Base-by-base conservation (phyloP, 2,329 filamentous ascomycete genomes). In the Xylariales sp. region DNA sequence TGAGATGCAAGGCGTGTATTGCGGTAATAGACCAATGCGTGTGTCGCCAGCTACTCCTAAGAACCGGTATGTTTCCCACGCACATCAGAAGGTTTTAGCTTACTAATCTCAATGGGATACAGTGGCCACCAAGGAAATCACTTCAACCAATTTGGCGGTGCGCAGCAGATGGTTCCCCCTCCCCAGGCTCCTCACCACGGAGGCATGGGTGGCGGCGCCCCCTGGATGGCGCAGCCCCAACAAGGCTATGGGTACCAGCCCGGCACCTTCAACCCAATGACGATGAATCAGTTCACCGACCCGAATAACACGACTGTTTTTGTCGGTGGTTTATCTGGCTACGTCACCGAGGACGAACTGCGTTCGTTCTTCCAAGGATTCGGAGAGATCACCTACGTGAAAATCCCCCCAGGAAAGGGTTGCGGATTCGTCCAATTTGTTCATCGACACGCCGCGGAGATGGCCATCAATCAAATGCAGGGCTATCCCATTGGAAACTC, bases 401-500 rank as follows among this genome's bases (percentile, higher is more conserved):
- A 99, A 90, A 99, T 99, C 67, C 96, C 96, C 62, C 95, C 96
- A 72, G 96, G 96, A 84, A 99, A 99, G 89, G 96, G 96, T 75
- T 99, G 96, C 78, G 96, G 96, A 66, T 99, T 99, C 79, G 96
- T 99, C 67, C 96, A 99, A 83, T 99, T 99, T 76, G 96, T 99
- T 65, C 96, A 99, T 84, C 94, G 96, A 73, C 96, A 99, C 78
- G 96, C 96, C 61, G 96, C 96, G 14, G 96, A 99, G 85, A 99
- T 99, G 96, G 96, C 96, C 74, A 99, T 99, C 88, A 99, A 99
- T 84, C 96, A 99, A 84, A 99, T 99, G 96, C 96, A 99, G 83
- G 96, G 96, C 69, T 99, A 99, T 80, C 96, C 96, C 30, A 99
- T 99, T 77, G 96, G 96, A 64, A 99, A 99, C 87, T 98, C 95